These are phyloP conservation scores for Cytospora piceae DNA, from an alignment of 2,329 filamentous ascomycete species.

Conservation along the genomic window DNA sequence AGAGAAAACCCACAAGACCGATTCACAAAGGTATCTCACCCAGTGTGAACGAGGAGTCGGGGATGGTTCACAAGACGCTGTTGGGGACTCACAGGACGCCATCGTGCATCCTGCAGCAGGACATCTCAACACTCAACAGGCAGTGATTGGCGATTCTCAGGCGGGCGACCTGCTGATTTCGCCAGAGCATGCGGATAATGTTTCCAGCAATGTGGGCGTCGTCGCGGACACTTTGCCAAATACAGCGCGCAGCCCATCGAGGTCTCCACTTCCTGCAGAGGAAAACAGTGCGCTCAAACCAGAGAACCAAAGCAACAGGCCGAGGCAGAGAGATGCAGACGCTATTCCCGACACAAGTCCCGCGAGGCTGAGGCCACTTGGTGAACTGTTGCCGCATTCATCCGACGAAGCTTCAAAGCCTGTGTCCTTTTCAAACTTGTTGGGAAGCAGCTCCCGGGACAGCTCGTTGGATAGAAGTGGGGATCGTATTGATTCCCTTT, in stretches of 20 bases:
- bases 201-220: conserved; percentile 23
- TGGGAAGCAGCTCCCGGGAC: conserved; percentile 8
- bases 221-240: conserved; percentile 24
- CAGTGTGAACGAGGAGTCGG: conserved; percentile 31
- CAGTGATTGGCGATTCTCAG: conserved; percentile 25
- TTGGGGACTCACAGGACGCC: conserved; percentile 32
- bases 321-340: conserved; percentile 29
- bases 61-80: conserved; percentile 31
- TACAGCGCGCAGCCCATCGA: conserved; percentile 16
- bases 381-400: conserved; percentile 8
- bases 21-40: conserved; percentile 31
- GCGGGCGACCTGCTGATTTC: conserved; percentile 4
- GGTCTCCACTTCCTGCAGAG: conserved; percentile 11
- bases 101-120: neutral
- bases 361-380: conserved; percentile 24
- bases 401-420: conserved; percentile 1
- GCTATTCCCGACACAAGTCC: conserved; percentile 41
- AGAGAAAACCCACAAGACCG: conserved; percentile 28
- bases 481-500: neutral
- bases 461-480: neutral
- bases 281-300: conserved; percentile 15
- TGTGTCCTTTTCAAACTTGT: conserved; percentile 5
- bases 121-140: neutral
- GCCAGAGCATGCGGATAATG: neutral
- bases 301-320: neutral